phyloP scores from a whole-genome alignment of 306 rosid genomes.

The Sesbania bispinosa region DNA sequence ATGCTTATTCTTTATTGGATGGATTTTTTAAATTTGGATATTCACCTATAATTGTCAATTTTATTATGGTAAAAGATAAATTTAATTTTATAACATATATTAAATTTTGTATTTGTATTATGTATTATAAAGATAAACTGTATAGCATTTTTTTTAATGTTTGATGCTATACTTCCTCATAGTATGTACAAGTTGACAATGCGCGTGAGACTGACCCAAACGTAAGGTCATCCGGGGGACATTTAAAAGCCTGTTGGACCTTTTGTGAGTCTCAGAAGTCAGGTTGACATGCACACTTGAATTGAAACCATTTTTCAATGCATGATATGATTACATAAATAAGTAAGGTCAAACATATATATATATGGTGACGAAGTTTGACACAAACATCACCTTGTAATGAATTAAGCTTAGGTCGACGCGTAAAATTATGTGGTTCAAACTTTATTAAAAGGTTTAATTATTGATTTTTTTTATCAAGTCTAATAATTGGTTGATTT shows the following conservation, averaged over 20 bases:
- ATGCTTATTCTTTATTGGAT: no score
- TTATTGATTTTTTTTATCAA: no score
- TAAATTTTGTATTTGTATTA: no score
- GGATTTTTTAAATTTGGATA: no score
- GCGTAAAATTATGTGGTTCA: neutral
- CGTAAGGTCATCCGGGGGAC: no score
- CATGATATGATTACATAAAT: constrained; percentile 18
- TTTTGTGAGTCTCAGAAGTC: constrained; percentile 6
- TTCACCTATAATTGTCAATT: no score
- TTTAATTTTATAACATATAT: no score
- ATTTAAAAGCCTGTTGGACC: constrained; percentile 10
- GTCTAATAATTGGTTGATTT: no score
- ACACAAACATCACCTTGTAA: neutral
- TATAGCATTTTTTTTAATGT: no score
- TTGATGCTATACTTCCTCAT: no score
- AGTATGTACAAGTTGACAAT: constrained; percentile 13
- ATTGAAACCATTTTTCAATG: constrained; percentile 24
- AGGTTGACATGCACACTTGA: constrained; percentile 42
- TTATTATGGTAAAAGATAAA: no score
- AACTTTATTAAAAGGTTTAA: constrained; percentile 19
- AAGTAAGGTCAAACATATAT: constrained; percentile 33
- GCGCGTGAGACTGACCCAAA: neutral
- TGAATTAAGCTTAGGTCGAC: constrained; percentile 22
- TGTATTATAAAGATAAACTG: no score
- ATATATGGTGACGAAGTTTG: constrained; percentile 9